Percentiles rank a stretch among this genome's conserved stretches.
Conservation (phyloP, 2,329 filamentous ascomycete genomes). For the Lachnellula suecica region DNA sequence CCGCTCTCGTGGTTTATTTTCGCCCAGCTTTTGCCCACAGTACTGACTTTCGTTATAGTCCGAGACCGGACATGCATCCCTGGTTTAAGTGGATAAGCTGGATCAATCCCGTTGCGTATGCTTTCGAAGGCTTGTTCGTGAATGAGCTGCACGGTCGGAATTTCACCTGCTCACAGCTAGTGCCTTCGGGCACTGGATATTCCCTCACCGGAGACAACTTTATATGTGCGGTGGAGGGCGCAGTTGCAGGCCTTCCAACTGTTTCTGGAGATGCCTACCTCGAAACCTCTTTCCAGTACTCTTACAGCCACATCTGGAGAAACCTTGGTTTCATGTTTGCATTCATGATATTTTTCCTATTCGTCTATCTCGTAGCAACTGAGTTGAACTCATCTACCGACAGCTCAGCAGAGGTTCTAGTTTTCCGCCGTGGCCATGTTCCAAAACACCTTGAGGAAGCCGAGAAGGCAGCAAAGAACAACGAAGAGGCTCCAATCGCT, state of each 20-base stretch:
- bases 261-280: constrained; percentile 63
- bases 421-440: constrained; percentile 64
- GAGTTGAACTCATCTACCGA: constrained; percentile 65
- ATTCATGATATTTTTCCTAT: constrained; percentile 62
- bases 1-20: no score
- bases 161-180: constrained; percentile 55
- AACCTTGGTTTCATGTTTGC: constrained; percentile 70
- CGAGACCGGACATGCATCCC: constrained; percentile 59
- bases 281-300: constrained; percentile 54
- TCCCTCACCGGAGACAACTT: constrained; percentile 38
- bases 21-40: no score
- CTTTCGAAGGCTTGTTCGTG: constrained; percentile 75
- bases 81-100: constrained; percentile 87
- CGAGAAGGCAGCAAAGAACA: constrained; percentile 27
- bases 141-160: constrained; percentile 66
- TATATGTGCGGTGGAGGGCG: constrained; percentile 59
- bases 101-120: constrained; percentile 59
- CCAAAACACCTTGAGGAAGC: constrained; percentile 40
- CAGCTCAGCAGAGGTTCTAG: constrained; percentile 73
- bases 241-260: constrained; percentile 48
- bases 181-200: constrained; percentile 37
- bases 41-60: no score
- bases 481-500: constrained; percentile 23
- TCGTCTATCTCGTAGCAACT: constrained; percentile 61
- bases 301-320: constrained; percentile 25